These are phyloP conservation scores for Podospora pseudocomata DNA, from an alignment of 495 filamentous ascomycete genomes.

Conservation along the genomic window DNA sequence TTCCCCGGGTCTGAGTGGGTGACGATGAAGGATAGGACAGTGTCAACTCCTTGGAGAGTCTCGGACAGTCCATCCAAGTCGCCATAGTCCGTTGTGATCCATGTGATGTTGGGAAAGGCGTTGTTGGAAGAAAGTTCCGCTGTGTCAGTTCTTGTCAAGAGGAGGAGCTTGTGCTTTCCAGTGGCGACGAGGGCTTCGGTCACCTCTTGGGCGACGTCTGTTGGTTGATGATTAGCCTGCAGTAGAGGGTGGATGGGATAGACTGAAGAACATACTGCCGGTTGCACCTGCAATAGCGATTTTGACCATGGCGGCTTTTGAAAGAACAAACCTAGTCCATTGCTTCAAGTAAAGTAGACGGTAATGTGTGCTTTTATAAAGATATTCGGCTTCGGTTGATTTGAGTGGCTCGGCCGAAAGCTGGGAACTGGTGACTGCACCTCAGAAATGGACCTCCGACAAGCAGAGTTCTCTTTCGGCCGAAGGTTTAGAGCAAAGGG, in stretches of 20 bases:
- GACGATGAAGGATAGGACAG: conserved; percentile 51
- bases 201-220: conserved; percentile 53
- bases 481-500: no score
- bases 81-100: conserved; percentile 44
- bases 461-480: no score
- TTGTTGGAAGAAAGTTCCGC: not conserved
- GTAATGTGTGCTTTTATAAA: no score
- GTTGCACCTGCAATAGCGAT: conserved; percentile 51
- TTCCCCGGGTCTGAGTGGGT: conserved; percentile 33
- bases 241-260: not conserved
- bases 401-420: no score
- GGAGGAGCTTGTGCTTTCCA: conserved; percentile 50
- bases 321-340: no score
- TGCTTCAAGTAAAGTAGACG: no score
- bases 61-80: conserved; percentile 34
- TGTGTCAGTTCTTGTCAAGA: conserved; percentile 46
- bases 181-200: conserved; percentile 50
- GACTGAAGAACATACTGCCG: conserved; percentile 38
- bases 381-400: no score
- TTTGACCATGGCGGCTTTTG: conserved; percentile 45
- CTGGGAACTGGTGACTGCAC: no score
- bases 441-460: no score
- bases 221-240: not conserved
- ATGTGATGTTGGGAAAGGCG: conserved; percentile 16
- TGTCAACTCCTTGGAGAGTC: conserved; percentile 46